Evolutionary conservation across 1,284 basidiomycete genomes (phyloP).

Genomic region (Hymenochaete sp.): DNA sequence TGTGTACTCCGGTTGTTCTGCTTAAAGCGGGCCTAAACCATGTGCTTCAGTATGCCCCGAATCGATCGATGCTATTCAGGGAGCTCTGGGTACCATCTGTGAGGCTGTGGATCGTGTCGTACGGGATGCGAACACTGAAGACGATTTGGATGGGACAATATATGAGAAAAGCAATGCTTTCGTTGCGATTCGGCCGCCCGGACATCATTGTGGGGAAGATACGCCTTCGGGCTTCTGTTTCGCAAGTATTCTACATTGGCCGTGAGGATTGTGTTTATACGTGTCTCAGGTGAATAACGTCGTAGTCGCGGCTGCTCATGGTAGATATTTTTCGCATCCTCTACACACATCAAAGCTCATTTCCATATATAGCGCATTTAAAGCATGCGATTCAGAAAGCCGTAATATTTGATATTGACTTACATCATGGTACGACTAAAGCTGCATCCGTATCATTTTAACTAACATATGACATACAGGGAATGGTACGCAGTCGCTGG

Average conservation of each 20-base stretch:
- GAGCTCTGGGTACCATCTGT: constrained; percentile 72
- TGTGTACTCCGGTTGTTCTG: constrained; percentile 22
- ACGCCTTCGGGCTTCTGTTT: constrained; percentile 89
- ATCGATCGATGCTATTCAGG: constrained; percentile 66
- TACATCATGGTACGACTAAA: constrained; percentile 68
- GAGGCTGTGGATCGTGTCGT: constrained; percentile 74
- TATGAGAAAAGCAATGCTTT: constrained; percentile 47
- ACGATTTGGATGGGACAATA: neutral
- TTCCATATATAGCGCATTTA: constrained; percentile 54
- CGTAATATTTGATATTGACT: constrained; percentile 88
- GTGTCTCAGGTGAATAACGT: constrained; percentile 63
- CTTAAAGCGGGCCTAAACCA: constrained; percentile 1
- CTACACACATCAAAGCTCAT: constrained; percentile 3
- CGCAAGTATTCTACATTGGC: constrained; percentile 30
- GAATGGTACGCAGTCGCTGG: constrained; percentile 89
- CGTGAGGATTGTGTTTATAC: neutral
- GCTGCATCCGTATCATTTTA: constrained; percentile 3
- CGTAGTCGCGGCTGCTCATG: constrained; percentile 83
- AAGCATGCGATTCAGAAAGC: constrained; percentile 72
- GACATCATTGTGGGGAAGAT: constrained; percentile 87
- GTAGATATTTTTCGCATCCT: constrained; percentile 31
- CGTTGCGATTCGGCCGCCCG: constrained; percentile 80
- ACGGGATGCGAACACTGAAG: constrained; percentile 19
- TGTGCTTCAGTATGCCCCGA: constrained; percentile 51
- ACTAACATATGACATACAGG: constrained; percentile 35